Percentiles rank a stretch among this genome's conserved stretches.
phyloP scores from a whole-genome alignment of 768 basidiomycete genomes.

The Albatrellus ellisii region DNA sequence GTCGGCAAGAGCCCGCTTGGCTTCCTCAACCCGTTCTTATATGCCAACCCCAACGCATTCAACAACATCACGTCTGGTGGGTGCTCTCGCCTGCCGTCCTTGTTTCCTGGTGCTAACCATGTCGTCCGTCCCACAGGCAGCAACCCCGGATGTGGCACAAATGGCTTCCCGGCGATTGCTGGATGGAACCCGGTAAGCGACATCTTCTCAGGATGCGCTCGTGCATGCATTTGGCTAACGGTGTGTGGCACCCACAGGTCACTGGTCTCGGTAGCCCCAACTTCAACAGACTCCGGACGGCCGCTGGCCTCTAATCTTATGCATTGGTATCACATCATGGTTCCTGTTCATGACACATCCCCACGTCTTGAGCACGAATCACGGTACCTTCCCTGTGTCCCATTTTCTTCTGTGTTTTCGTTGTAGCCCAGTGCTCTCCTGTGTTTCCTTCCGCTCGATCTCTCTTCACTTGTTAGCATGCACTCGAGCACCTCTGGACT shows the following conservation, averaged over 20 bases:
- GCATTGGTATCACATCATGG: too few species aligned
- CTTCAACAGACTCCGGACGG: constrained; percentile 34
- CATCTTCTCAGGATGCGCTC: neutral
- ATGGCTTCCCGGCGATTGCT: constrained; percentile 19
- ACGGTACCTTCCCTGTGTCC: too few species aligned
- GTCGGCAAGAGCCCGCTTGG: constrained; percentile 19
- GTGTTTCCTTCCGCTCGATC: too few species aligned
- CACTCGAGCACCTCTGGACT: too few species aligned
- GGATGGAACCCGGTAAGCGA: constrained; percentile 21
- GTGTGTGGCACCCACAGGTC: neutral
- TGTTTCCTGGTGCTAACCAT: too few species aligned
- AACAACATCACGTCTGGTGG: constrained; percentile 22
- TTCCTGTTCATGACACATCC: too few species aligned
- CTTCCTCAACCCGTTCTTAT: constrained; percentile 23
- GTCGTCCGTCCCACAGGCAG: too few species aligned
- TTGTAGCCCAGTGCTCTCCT: too few species aligned
- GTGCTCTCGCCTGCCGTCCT: neutral
- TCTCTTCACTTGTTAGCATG: too few species aligned
- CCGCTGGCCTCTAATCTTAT: constrained; percentile 22
- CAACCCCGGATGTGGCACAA: constrained; percentile 16
- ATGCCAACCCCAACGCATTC: constrained; percentile 18
- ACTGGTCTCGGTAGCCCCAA: constrained; percentile 46
- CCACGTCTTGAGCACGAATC: too few species aligned
- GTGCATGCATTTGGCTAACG: neutral
- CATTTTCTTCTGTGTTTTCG: too few species aligned